phyloP scores from a whole-genome alignment of 2,329 filamentous ascomycete genomes.

The Xylaria sp. region DNA sequence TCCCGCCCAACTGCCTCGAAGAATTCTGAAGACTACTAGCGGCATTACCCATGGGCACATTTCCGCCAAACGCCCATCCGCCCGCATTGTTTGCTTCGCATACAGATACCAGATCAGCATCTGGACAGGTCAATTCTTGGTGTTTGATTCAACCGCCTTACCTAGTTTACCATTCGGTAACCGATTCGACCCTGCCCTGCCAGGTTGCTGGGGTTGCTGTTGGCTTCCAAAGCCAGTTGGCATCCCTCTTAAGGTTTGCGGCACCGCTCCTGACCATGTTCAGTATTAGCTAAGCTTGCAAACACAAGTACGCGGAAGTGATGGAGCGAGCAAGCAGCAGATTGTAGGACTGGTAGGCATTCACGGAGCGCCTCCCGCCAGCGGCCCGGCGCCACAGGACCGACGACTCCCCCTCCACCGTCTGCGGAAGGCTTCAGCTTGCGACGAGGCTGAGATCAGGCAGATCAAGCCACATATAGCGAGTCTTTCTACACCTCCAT shows the following conservation, averaged over 20 bases:
- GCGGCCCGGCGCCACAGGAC: slow-evolving; percentile 4
- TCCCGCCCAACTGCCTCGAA: slow-evolving; percentile 66
- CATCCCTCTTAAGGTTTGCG: slow-evolving; percentile 71
- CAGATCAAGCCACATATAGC: background rate
- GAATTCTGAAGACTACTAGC: slow-evolving; percentile 63
- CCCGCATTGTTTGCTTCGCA: slow-evolving; percentile 61
- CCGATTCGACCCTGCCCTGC: slow-evolving; percentile 66
- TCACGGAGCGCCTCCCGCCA: background rate
- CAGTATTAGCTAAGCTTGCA: slow-evolving; percentile 51
- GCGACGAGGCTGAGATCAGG: slow-evolving; percentile 36
- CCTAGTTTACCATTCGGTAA: slow-evolving; percentile 75
- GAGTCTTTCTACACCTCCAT: slow-evolving; percentile 19
- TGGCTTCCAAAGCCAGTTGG: slow-evolving; percentile 68
- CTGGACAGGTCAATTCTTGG: slow-evolving; percentile 23
- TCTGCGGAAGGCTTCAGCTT: slow-evolving; percentile 17
- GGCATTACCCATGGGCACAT: slow-evolving; percentile 68
- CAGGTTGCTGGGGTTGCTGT: slow-evolving; percentile 67
- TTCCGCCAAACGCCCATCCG: slow-evolving; percentile 72
- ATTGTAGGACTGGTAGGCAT: background rate
- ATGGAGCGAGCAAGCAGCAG: slow-evolving; percentile 17
- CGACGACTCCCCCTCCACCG: slow-evolving; percentile 1
- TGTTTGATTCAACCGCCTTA: slow-evolving; percentile 52
- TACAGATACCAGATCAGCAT: slow-evolving; percentile 44
- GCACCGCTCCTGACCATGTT: slow-evolving; percentile 63
- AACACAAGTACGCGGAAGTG: slow-evolving; percentile 31